These are phyloP conservation scores for Talaromyces sp. DNA, from an alignment of 2,329 filamentous ascomycete genomes.

Conservation along the genomic window DNA sequence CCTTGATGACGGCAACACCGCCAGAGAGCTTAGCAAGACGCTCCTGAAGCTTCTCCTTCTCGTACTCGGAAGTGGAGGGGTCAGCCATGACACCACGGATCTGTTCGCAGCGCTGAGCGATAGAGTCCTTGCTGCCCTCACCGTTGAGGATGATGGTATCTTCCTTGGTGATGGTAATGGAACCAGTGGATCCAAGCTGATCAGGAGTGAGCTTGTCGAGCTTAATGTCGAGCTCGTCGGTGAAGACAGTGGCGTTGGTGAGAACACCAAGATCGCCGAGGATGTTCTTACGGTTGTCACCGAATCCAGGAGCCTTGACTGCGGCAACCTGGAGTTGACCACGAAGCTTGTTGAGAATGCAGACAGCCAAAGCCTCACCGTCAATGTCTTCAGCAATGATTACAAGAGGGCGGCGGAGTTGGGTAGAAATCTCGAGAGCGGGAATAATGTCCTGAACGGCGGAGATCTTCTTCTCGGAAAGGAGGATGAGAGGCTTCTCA, in stretches of 20 bases:
- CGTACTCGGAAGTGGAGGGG: conserved; percentile 93
- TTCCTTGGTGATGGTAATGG: conserved; percentile 99
- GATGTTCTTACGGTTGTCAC: conserved; percentile 99
- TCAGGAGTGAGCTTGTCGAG: conserved; percentile 96
- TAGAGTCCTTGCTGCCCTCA: conserved; percentile 88
- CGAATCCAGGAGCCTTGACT: conserved; percentile 98
- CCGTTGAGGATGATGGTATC: conserved; percentile 98
- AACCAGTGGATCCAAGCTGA: conserved; percentile 93
- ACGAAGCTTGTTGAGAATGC: conserved; percentile 99
- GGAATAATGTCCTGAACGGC: conserved; percentile 98
- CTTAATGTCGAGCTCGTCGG: conserved; percentile 97
- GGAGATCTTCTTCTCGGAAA: conserved; percentile 99
- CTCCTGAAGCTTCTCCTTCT: conserved; percentile 99
- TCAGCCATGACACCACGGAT: conserved; percentile 96
- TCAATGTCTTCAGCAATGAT: conserved; percentile 99
- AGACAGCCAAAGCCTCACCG: conserved; percentile 95
- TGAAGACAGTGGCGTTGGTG: conserved; percentile 97
- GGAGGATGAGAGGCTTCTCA: conserved; percentile 96
- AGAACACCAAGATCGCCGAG: conserved; percentile 93
- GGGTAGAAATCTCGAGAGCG: conserved; percentile 93
- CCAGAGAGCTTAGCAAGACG: conserved; percentile 98
- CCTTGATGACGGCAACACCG: conserved; percentile 98
- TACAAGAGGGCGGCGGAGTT: conserved; percentile 89
- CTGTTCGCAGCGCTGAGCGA: conserved; percentile 95
- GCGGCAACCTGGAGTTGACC: conserved; percentile 97